phyloP scores from a whole-genome alignment of 768 basidiomycete genomes.

The Coprinopsis strossmayeri region DNA sequence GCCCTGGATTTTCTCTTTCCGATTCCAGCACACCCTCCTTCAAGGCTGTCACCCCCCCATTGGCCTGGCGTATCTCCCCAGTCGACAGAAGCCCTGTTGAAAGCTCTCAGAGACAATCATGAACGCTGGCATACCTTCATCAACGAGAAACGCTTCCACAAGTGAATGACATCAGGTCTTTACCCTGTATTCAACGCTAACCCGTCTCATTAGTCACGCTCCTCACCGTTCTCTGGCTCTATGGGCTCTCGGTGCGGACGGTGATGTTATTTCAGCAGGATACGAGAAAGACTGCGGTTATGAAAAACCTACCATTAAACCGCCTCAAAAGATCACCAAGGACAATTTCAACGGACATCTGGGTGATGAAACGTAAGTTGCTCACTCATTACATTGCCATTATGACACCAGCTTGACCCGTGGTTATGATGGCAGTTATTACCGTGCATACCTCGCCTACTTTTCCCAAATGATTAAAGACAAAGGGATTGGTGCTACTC shows the following conservation, averaged over 20 bases:
- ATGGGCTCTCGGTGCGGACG: constrained; percentile 53
- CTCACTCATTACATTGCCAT: background rate
- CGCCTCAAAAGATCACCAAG: constrained; percentile 38
- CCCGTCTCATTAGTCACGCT: constrained; percentile 38
- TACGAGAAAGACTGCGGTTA: constrained; percentile 30
- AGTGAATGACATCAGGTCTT: constrained; percentile 19
- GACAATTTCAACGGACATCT: constrained; percentile 50
- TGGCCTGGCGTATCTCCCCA: constrained; percentile 28
- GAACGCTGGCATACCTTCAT: constrained; percentile 51
- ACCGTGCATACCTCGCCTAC: constrained; percentile 50
- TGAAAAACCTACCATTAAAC: constrained; percentile 30
- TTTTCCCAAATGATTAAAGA: constrained; percentile 37
- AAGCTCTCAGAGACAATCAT: constrained; percentile 42
- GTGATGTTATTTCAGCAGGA: constrained; percentile 27
- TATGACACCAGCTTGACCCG: background rate
- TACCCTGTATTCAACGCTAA: constrained; percentile 22
- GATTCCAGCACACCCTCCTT: constrained; percentile 22
- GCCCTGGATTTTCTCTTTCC: constrained; percentile 23
- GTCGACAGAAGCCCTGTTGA: constrained; percentile 33
- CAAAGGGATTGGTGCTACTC: constrained; percentile 34
- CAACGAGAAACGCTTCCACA: constrained; percentile 33
- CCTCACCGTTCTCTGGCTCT: constrained; percentile 53
- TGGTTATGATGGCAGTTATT: no score
- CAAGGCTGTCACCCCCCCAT: constrained; percentile 21
- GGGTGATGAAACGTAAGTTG: constrained; percentile 48